Conservation (phyloP, 2,329 filamentous ascomycete genomes). For the Sporothrix luriei region DNA sequence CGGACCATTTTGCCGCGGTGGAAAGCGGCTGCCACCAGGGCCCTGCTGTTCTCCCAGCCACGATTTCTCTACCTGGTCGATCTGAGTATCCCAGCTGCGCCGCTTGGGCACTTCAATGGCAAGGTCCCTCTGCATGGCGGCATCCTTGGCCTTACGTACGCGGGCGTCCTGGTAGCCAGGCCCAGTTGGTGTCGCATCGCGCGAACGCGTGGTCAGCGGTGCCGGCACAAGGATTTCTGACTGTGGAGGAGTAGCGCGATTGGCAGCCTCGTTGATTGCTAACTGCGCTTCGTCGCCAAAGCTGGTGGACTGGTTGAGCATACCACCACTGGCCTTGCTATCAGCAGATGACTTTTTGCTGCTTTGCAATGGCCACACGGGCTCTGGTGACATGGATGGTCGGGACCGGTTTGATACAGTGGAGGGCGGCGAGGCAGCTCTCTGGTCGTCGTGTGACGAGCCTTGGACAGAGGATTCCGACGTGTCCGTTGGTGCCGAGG, state of each 20-base stretch:
- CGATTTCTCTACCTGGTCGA: slow-evolving; percentile 47
- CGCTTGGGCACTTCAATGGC: slow-evolving; percentile 51
- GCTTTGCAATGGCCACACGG: slow-evolving; percentile 15
- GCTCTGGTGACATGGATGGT: slow-evolving; percentile 12
- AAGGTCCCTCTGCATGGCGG: slow-evolving; percentile 38
- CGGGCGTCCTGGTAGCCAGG: not conserved
- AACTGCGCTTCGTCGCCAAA: not conserved
- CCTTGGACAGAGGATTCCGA: not conserved
- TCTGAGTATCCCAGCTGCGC: slow-evolving; percentile 54
- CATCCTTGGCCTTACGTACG: slow-evolving; percentile 28
- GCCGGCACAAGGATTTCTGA: not conserved
- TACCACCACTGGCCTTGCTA: not conserved
- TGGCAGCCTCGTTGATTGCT: not conserved
- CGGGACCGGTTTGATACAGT: slow-evolving; percentile 23
- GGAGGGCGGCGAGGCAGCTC: slow-evolving; percentile 10
- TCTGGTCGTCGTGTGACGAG: not conserved
- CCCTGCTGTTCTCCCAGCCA: slow-evolving; percentile 40
- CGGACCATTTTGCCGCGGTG: not conserved
- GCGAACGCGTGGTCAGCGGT: not conserved
- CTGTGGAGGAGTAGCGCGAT: not conserved
- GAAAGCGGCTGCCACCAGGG: not conserved
- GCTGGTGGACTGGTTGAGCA: slow-evolving; percentile 10
- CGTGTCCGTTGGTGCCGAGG: slow-evolving; percentile 29
- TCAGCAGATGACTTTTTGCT: slow-evolving; percentile 2
- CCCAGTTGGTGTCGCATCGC: not conserved